phyloP scores from a whole-genome alignment of 768 basidiomycete genomes.

The Xanthoconium purpureum region DNA sequence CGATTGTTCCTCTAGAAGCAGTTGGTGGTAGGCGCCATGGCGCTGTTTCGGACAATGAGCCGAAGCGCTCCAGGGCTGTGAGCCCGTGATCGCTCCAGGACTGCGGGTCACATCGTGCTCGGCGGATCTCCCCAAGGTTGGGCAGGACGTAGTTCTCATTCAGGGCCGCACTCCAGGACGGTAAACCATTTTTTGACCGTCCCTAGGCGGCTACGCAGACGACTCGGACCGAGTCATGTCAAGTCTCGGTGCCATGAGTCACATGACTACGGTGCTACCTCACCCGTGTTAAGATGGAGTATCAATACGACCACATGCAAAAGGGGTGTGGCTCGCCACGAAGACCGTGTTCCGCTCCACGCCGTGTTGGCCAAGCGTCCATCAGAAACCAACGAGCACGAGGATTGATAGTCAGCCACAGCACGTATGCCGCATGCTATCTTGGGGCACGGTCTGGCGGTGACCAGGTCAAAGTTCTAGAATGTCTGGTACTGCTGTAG shows the following conservation, averaged over 20 bases:
- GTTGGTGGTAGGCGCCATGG: background rate
- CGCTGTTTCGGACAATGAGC: background rate
- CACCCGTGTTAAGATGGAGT: too few relatives aligned
- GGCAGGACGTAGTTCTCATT: background rate
- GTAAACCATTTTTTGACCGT: background rate
- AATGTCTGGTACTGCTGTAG: background rate
- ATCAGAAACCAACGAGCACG: too few relatives aligned
- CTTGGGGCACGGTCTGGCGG: background rate
- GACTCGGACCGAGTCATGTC: background rate
- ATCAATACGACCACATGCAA: too few relatives aligned
- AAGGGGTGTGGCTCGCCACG: too few relatives aligned
- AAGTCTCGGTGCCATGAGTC: background rate
- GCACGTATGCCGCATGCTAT: conserved; percentile 5
- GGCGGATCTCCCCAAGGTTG: background rate
- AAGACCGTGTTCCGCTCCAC: background rate
- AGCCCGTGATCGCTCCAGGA: background rate
- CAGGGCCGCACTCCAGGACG: background rate
- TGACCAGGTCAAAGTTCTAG: background rate
- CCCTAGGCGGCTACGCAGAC: background rate
- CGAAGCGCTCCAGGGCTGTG: background rate
- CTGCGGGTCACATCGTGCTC: background rate
- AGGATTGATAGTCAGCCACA: background rate
- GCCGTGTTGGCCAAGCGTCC: background rate
- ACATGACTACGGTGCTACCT: background rate
- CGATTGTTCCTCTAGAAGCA: too few relatives aligned